These are phyloP conservation scores for Phytophthora cajani DNA, from an alignment of 352 stramenopile species.

Conservation along the genomic window DNA sequence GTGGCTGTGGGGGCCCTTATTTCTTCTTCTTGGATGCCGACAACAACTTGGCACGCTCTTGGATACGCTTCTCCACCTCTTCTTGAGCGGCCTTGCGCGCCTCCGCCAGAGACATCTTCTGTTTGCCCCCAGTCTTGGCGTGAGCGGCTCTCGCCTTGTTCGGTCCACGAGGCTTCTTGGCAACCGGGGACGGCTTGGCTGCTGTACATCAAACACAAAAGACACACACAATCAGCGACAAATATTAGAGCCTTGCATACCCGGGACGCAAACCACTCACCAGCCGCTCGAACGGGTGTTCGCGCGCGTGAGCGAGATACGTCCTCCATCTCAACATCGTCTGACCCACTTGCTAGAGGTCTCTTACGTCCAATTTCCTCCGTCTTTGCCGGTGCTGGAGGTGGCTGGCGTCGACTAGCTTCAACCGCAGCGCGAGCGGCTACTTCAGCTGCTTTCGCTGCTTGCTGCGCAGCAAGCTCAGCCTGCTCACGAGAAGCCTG, in stretches of 20 bases:
- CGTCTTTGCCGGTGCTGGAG: constrained; percentile 36
- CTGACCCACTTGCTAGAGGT: constrained; percentile 39
- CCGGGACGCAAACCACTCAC: constrained; percentile 39
- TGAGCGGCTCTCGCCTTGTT: constrained; percentile 37
- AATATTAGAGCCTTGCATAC: constrained; percentile 21
- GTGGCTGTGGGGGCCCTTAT: constrained; percentile 21
- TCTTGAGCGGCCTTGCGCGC: constrained; percentile 74
- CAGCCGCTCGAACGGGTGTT: constrained; percentile 25
- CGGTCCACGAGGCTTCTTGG: constrained; percentile 61
- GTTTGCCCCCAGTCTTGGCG: constrained; percentile 24
- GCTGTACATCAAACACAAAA: constrained; percentile 23
- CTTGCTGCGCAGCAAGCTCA: constrained; percentile 62
- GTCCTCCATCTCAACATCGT: constrained; percentile 70
- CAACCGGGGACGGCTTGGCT: constrained; percentile 45
- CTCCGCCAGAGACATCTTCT: constrained; percentile 68
- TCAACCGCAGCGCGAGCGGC: constrained; percentile 76
- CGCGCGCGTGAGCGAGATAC: constrained; percentile 39
- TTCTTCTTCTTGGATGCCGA: constrained; percentile 77
- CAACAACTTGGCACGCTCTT: constrained; percentile 65
- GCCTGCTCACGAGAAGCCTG: constrained; percentile 64
- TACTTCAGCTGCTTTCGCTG: constrained; percentile 68
- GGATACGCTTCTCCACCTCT: constrained; percentile 71
- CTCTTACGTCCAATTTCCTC: constrained; percentile 54
- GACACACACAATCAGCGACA: constrained; percentile 32
- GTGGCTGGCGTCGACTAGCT: constrained; percentile 54